A percentile compares a stretch with the other conserved stretches of the same genome.
Conservation (phyloP, 441 rosid genomes). For the Pelargonium cotyledonis region DNA sequence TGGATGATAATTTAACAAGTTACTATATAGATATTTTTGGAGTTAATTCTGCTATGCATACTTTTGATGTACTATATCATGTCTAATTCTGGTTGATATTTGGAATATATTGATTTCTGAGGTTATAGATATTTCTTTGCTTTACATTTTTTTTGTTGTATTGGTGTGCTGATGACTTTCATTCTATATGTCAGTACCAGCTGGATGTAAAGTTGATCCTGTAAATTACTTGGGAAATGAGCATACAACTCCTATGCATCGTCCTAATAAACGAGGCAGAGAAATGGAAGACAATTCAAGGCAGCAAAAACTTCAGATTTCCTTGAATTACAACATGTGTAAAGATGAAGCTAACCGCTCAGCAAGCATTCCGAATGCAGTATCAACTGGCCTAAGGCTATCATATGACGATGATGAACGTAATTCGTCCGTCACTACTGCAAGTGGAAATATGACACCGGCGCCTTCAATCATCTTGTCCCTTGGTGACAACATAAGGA, state of each 20-base stretch:
- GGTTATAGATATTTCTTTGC: background rate
- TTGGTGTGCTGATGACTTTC: slow-evolving; percentile 10
- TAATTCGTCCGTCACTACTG: slow-evolving; percentile 68
- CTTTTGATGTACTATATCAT: too few species aligned
- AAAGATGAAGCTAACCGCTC: slow-evolving; percentile 50
- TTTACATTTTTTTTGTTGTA: background rate
- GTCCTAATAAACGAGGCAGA: slow-evolving; percentile 42
- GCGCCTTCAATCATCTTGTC: slow-evolving; percentile 49
- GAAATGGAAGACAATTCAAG: slow-evolving; percentile 47
- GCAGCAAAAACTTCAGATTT: slow-evolving; percentile 57
- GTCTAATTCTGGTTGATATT: too few species aligned
- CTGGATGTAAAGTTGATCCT: slow-evolving; percentile 49
- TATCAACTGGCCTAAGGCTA: slow-evolving; percentile 72
- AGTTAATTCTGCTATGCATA: too few species aligned
- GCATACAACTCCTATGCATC: slow-evolving; percentile 39
- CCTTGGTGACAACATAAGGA: slow-evolving; percentile 47
- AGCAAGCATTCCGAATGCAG: slow-evolving; percentile 42
- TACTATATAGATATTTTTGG: too few species aligned
- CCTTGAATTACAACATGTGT: slow-evolving; percentile 45
- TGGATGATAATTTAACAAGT: too few species aligned
- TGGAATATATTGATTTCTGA: background rate
- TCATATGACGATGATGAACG: slow-evolving; percentile 72
- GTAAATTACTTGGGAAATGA: slow-evolving; percentile 59
- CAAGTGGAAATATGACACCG: slow-evolving; percentile 56
- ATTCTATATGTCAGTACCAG: slow-evolving; percentile 38